These are phyloP conservation scores for Suhomyces emberorum DNA, from an alignment of 805 yeast genomes.

Conservation along the genomic window DNA sequence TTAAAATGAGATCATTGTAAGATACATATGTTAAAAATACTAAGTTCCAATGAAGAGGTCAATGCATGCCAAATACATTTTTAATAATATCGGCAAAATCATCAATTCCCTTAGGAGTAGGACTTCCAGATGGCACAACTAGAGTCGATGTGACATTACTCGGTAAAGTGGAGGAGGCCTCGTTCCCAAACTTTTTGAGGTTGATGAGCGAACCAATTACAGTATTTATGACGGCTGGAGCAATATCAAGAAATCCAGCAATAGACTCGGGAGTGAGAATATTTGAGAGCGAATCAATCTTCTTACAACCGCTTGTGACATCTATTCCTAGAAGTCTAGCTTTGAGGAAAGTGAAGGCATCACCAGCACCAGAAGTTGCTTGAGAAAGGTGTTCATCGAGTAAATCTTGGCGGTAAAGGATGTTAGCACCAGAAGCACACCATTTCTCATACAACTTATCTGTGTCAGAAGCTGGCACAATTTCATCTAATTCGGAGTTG, in stretches of 20 bases:
- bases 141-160: too few relatives aligned
- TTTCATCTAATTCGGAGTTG: conserved; percentile 9
- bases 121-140: too few relatives aligned
- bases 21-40: too few relatives aligned
- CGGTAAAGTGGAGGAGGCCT: too few relatives aligned
- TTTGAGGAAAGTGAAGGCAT: conserved; percentile 19
- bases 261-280: background rate
- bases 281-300: background rate
- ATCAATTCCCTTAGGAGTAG: too few relatives aligned
- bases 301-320: background rate
- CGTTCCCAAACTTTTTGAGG: too few relatives aligned
- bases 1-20: too few relatives aligned
- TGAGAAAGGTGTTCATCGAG: conserved; percentile 26
- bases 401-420: conserved; percentile 8
- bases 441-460: conserved; percentile 21
- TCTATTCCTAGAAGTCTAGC: conserved; percentile 7
- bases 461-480: conserved; percentile 9
- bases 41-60: too few relatives aligned
- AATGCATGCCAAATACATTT: too few relatives aligned
- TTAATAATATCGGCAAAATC: too few relatives aligned
- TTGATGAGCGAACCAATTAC: too few relatives aligned
- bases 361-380: conserved; percentile 11
- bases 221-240: background rate
- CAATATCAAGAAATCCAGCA: background rate
- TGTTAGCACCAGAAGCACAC: conserved; percentile 14